Evolutionary conservation across 1,139 yeast species (phyloP).

Genomic region (Kazachstania sp.): DNA sequence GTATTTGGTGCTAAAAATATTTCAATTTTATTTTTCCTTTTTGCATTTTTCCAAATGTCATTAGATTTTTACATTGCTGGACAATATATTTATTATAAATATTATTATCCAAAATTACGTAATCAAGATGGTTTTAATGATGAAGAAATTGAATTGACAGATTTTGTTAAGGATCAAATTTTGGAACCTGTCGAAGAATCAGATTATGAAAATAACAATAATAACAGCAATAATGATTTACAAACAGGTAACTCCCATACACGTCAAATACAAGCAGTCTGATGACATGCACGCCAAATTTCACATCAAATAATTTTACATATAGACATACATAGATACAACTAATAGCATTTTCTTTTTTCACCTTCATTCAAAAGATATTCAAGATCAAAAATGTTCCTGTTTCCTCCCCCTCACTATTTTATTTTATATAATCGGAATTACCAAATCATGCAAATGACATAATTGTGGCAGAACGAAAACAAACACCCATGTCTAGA

Average conservation of each 20-base stretch:
- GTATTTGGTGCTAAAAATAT: conserved; percentile 64
- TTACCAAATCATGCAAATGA: too few relatives aligned
- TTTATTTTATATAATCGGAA: too few relatives aligned
- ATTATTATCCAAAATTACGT: conserved; percentile 20
- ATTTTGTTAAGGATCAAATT: neutral
- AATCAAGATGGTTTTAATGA: conserved; percentile 1
- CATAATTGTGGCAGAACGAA: too few relatives aligned
- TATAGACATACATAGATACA: neutral
- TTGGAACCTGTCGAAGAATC: neutral
- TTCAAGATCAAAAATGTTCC: too few relatives aligned
- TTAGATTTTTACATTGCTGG: conserved; percentile 69
- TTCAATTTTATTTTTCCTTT: conserved; percentile 59
- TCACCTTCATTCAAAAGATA: neutral
- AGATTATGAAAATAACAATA: neutral
- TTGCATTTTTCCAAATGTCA: conserved; percentile 74
- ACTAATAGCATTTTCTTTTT: neutral
- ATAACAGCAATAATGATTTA: neutral
- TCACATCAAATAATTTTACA: neutral
- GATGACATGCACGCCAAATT: neutral
- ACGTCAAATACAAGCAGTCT: neutral
- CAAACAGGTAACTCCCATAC: neutral
- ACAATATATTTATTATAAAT: conserved; percentile 58
- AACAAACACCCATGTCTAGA: too few relatives aligned
- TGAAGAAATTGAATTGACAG: conserved; percentile 1
- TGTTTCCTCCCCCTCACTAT: too few relatives aligned